A percentile compares a stretch with the other conserved stretches of the same genome.
phyloP scores from a whole-genome alignment of 2,329 filamentous ascomycete species.

The Scolecobasidium constrictum region DNA sequence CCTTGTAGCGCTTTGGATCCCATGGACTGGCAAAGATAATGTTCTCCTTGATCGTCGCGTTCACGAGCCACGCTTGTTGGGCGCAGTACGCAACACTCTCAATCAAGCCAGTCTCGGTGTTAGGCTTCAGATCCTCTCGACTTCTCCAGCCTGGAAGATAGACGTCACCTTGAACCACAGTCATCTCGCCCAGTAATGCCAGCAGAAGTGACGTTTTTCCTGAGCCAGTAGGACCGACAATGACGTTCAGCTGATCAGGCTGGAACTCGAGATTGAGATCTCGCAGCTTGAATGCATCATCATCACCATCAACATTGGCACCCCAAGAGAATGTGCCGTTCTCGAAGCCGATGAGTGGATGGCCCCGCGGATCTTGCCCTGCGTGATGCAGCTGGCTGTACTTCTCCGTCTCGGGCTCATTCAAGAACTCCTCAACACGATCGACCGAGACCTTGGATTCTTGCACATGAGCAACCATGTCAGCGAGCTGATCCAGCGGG shows the following conservation, averaged over 20 bases:
- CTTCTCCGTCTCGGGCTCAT: slow-evolving; percentile 92
- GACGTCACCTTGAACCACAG: slow-evolving; percentile 65
- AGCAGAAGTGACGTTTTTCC: slow-evolving; percentile 95
- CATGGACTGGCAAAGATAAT: slow-evolving; percentile 80
- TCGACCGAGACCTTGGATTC: slow-evolving; percentile 96
- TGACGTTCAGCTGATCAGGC: slow-evolving; percentile 79
- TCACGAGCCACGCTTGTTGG: slow-evolving; percentile 93
- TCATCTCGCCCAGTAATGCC: slow-evolving; percentile 96
- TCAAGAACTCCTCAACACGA: slow-evolving; percentile 87
- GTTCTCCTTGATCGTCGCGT: slow-evolving; percentile 90
- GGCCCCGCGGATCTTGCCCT: slow-evolving; percentile 56
- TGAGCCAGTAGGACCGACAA: slow-evolving; percentile 85
- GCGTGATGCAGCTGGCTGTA: slow-evolving; percentile 71
- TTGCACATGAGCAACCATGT: slow-evolving; percentile 98
- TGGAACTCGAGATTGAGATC: slow-evolving; percentile 74
- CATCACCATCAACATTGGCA: slow-evolving; percentile 43
- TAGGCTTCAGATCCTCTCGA: slow-evolving; percentile 70
- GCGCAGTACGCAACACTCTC: slow-evolving; percentile 95
- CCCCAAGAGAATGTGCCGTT: slow-evolving; percentile 87
- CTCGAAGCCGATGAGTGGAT: slow-evolving; percentile 72
- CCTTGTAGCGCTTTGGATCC: slow-evolving; percentile 71
- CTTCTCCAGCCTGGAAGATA: slow-evolving; percentile 68
- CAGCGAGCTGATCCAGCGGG: slow-evolving; percentile 87
- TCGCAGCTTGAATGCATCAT: slow-evolving; percentile 64
- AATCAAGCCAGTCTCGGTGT: slow-evolving; percentile 75